These are phyloP conservation scores for Alternaria triticina DNA, from an alignment of 2,329 filamentous ascomycete genomes.

Conservation along the genomic window DNA sequence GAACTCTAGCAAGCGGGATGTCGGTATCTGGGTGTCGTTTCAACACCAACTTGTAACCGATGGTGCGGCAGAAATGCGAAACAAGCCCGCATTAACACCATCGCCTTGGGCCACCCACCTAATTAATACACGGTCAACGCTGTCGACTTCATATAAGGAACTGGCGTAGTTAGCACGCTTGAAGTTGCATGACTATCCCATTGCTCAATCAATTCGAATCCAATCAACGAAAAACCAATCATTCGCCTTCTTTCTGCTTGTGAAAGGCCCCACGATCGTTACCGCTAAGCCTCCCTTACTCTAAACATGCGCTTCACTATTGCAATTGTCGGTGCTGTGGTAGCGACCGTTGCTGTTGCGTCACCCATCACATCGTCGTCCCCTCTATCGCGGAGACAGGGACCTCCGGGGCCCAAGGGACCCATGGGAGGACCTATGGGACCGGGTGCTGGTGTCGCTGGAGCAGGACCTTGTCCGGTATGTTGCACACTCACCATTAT, in stretches of 20 bases:
- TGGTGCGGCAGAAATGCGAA: conserved; percentile 26
- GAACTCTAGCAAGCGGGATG: background rate
- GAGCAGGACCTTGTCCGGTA: conserved; percentile 37
- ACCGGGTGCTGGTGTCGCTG: conserved; percentile 18
- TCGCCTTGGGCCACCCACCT: conserved; percentile 1
- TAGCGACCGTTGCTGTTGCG: conserved; percentile 23
- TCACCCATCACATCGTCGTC: conserved; percentile 21
- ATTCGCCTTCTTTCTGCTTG: background rate
- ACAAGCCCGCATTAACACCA: conserved; percentile 17
- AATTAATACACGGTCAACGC: background rate
- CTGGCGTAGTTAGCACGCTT: background rate
- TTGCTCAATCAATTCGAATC: background rate
- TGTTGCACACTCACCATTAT: background rate
- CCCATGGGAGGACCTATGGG: conserved; percentile 4
- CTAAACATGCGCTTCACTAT: conserved; percentile 24
- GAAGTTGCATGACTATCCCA: background rate
- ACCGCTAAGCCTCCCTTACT: background rate
- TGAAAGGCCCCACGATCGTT: conserved; percentile 15
- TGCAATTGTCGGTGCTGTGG: conserved; percentile 16
- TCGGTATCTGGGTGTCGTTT: conserved; percentile 12
- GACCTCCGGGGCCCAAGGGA: conserved; percentile 1
- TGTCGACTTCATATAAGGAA: background rate
- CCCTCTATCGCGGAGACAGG: conserved; percentile 7
- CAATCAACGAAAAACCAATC: background rate
- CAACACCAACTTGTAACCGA: conserved; percentile 21